Conservation (phyloP, 805 yeast species). For the Schwanniomyces sp. region DNA sequence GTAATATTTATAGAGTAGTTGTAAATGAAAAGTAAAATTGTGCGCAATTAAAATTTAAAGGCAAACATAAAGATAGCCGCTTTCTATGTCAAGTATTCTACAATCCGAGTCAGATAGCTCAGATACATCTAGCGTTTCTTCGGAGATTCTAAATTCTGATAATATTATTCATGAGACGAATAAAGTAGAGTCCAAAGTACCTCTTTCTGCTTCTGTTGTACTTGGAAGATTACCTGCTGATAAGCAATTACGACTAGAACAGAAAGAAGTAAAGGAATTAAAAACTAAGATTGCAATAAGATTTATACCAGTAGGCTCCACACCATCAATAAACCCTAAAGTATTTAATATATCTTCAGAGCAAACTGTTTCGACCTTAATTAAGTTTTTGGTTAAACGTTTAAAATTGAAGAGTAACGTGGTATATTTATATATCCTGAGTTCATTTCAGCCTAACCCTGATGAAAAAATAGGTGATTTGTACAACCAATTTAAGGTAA, state of each 20-base stretch:
- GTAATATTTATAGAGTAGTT: background rate
- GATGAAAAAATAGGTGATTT: conserved; percentile 38
- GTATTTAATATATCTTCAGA: conserved; percentile 49
- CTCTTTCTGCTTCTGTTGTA: conserved; percentile 17
- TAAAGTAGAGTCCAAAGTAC: conserved; percentile 12
- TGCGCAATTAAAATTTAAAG: background rate
- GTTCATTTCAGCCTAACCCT: conserved; percentile 42
- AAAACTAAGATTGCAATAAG: conserved; percentile 45
- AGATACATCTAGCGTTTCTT: conserved; percentile 5
- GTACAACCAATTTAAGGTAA: conserved; percentile 26
- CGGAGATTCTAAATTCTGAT: background rate
- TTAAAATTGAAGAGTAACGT: conserved; percentile 22
- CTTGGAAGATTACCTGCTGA: conserved; percentile 10
- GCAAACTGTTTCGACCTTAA: conserved; percentile 48
- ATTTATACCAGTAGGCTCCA: conserved; percentile 62
- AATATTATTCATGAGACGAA: conserved; percentile 5
- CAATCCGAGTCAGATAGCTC: conserved; percentile 9
- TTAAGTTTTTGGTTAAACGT: conserved; percentile 44
- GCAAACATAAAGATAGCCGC: too few relatives aligned
- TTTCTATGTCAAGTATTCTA: conserved; percentile 9
- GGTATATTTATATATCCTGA: conserved; percentile 36
- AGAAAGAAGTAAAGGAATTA: conserved; percentile 2
- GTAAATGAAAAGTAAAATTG: background rate
- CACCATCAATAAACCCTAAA: conserved; percentile 49
- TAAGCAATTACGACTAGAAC: conserved; percentile 8